Evolutionary conservation across 1,284 basidiomycete species (phyloP), one percentile per base, ranked within the genome.

Genomic region (Pisolithus thermaeus): DNA sequence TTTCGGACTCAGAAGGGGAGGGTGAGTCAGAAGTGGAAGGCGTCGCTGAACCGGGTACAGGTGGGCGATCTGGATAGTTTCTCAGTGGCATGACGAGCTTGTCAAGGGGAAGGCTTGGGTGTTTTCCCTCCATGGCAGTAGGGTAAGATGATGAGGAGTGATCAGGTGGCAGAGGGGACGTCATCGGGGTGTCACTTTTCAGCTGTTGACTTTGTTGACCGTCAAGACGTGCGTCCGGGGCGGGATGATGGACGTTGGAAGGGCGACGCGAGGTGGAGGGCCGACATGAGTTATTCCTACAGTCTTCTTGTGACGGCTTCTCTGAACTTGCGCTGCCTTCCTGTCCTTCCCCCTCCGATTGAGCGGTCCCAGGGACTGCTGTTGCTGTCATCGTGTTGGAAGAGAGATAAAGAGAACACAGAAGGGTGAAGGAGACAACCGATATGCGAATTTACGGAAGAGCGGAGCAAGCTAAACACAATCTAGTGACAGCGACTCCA

Each of bases 1-100:
- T 78, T 54, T 80, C 82, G 57, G 76, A 78, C 38, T 84, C 83
- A 9, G 78, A 79, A 3, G 70, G 70, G 6, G 80, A 81, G 6
- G 73, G 74, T 1, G 78, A 77, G 49, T 70, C 69, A 28, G 50
- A 66, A 47, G 61, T 61, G 41, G 68, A 71, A 38, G 73, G 67
- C 20, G 71, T 68, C 50, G 65, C 66, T 36, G 74, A 68, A 50
- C 68, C 69, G 8, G 65, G 62, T 16, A 66, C 67, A 25, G 70
- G 69, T 42, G 58, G 54, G 62, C 57, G 55, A 61, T 47, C 52
- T 59, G 59, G 28, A 28, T 27, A 47, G 35, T 30, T 20, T 32
- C 8, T 42, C 16, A 18, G 61, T 56, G 47, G 63, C 66, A 63
- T 22, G 53, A 65, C 59, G 43, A 78, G 70, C 52, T 70, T 73